Evolutionary conservation across 805 yeast species (phyloP).

Genomic region (Spathaspora gorwiae): DNA sequence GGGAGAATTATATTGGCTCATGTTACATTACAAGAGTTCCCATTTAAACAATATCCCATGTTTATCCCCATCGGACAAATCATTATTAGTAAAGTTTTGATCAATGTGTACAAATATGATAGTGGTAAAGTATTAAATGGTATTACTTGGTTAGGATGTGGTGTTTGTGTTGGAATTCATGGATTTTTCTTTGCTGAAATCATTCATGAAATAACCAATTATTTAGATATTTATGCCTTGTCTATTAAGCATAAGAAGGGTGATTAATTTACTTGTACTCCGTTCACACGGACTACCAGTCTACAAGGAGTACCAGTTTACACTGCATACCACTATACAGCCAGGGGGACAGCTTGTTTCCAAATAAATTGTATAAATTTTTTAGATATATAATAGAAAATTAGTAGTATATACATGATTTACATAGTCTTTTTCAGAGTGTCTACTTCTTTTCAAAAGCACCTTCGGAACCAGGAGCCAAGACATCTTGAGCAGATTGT

Average conservation of each 20-base stretch:
- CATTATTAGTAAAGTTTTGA: slow-evolving; percentile 28
- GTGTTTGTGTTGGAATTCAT: slow-evolving; percentile 65
- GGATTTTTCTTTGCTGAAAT: slow-evolving; percentile 70
- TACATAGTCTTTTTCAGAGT: background rate
- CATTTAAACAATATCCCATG: slow-evolving; percentile 66
- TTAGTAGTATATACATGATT: no score
- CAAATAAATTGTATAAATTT: no score
- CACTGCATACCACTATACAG: no score
- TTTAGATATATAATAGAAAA: no score
- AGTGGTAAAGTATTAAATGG: slow-evolving; percentile 43
- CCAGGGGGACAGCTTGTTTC: no score
- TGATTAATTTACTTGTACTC: slow-evolving; percentile 21
- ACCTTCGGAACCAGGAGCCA: slow-evolving; percentile 63
- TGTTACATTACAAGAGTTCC: slow-evolving; percentile 75
- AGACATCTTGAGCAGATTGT: slow-evolving; percentile 69
- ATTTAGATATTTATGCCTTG: slow-evolving; percentile 80
- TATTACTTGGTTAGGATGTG: slow-evolving; percentile 62
- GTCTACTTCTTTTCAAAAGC: slow-evolving; percentile 32
- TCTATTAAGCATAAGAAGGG: slow-evolving; percentile 71
- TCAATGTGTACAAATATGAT: slow-evolving; percentile 33
- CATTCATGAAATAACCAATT: slow-evolving; percentile 72
- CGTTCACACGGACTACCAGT: no score
- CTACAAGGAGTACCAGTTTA: no score
- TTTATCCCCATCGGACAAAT: slow-evolving; percentile 56
- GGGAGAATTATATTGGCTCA: slow-evolving; percentile 89